Percentiles rank a stretch among this genome's conserved stretches.
phyloP scores from a whole-genome alignment of 2,329 filamentous ascomycete genomes.

The Seiridium unicorne region DNA sequence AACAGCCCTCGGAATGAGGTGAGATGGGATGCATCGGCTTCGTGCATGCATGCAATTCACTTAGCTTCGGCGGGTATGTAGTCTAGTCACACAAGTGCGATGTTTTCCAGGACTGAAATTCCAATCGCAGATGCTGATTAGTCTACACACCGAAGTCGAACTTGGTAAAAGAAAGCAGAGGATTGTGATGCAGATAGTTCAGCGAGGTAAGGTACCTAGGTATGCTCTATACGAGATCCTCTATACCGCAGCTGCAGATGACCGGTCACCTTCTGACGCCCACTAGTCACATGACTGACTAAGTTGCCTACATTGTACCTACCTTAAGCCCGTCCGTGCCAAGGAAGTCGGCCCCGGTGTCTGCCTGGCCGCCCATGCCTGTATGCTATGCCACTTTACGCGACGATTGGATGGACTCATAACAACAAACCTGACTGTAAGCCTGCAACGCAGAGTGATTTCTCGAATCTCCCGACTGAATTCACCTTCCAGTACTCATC shows the following conservation, averaged over 20 bases:
- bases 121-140: conserved; percentile 1
- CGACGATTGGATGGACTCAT: no score
- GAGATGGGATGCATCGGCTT: conserved; percentile 4
- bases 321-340: no score
- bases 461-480: no score
- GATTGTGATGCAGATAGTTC: neutral
- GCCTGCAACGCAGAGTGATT: no score
- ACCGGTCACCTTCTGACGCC: neutral
- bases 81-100: conserved; percentile 16
- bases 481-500: no score
- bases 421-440: no score
- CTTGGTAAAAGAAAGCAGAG: neutral
- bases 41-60: conserved; percentile 24
- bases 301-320: neutral
- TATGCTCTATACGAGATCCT: no score
- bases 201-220: neutral
- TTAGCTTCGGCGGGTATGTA: conserved; percentile 30
- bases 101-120: conserved; percentile 3
- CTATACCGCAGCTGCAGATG: neutral
- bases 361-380: no score
- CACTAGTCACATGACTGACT: neutral
- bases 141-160: neutral
- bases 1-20: neutral
- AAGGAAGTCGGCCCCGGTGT: no score
- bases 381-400: no score